Conservation (phyloP, 2,329 filamentous ascomycete genomes). For the Aspergillus thermomutatus region DNA sequence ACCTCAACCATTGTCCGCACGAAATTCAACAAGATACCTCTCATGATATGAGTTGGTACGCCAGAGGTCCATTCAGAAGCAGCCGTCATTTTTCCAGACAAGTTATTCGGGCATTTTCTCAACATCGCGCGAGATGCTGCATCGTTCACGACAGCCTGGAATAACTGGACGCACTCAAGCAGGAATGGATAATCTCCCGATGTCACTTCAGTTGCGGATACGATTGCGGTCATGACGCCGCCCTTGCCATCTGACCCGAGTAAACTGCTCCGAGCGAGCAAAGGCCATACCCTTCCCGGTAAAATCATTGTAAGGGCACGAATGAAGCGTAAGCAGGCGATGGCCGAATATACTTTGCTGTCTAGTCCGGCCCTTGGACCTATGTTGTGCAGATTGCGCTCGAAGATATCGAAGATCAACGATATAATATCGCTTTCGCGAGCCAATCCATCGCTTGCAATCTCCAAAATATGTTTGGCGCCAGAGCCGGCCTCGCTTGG, state of each 20-base stretch:
- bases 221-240: constrained; percentile 72
- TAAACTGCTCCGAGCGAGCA: constrained; percentile 75
- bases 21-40: constrained; percentile 67
- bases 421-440: constrained; percentile 66
- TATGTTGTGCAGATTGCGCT: constrained; percentile 55
- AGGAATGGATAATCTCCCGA: constrained; percentile 75
- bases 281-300: constrained; percentile 85
- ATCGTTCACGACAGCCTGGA: constrained; percentile 72
- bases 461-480: constrained; percentile 46
- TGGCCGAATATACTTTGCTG: constrained; percentile 63
- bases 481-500: constrained; percentile 34
- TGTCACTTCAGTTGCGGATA: constrained; percentile 78
- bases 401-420: constrained; percentile 81
- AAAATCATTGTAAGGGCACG: constrained; percentile 67
- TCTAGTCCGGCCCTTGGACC: constrained; percentile 59
- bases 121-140: constrained; percentile 56
- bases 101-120: constrained; percentile 35
- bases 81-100: constrained; percentile 28
- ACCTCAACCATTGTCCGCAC: constrained; percentile 75
- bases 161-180: constrained; percentile 68
- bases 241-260: constrained; percentile 73
- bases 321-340: constrained; percentile 78
- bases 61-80: constrained; percentile 58
- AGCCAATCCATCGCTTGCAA: constrained; percentile 49
- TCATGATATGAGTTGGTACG: constrained; percentile 73